These are phyloP conservation scores for Yarrowia yakushimensis DNA, from an alignment of 805 yeast species.

Conservation along the genomic window DNA sequence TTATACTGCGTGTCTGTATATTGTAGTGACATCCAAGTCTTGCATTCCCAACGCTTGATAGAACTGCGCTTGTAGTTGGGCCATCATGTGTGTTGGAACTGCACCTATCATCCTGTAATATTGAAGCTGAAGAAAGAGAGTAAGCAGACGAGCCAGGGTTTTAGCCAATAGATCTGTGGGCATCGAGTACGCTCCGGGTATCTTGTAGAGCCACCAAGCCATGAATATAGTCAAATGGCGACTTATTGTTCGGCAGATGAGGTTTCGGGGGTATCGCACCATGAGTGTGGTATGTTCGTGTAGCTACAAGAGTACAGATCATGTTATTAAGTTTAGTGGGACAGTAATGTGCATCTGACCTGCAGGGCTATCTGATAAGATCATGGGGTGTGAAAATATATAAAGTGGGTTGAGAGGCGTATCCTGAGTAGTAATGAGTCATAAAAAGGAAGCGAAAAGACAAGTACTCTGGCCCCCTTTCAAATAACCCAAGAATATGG, in stretches of 20 bases:
- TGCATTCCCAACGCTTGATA: background rate
- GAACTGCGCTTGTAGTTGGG: background rate
- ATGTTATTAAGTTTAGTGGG: background rate
- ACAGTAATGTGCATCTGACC: background rate
- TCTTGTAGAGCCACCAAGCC: constrained; percentile 13
- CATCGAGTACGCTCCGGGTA: constrained; percentile 18
- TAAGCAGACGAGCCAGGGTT: constrained; percentile 1
- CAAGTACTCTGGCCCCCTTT: too few species aligned
- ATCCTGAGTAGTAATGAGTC: too few species aligned
- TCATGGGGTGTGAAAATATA: background rate
- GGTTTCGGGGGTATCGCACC: constrained; percentile 17
- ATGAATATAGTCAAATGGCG: constrained; percentile 7
- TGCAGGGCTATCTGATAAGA: constrained; percentile 15
- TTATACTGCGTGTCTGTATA: background rate
- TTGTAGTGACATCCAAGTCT: background rate
- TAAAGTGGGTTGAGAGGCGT: too few species aligned
- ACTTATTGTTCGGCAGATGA: background rate
- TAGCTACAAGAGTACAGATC: background rate
- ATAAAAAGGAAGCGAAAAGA: too few species aligned
- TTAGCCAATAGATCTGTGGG: constrained; percentile 6
- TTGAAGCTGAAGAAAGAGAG: background rate
- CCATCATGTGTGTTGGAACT: background rate
- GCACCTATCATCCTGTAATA: background rate
- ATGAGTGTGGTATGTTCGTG: background rate
- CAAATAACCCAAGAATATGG: too few species aligned